phyloP scores from a whole-genome alignment of 495 filamentous ascomycete species.

The Penicillium cataractarum region DNA sequence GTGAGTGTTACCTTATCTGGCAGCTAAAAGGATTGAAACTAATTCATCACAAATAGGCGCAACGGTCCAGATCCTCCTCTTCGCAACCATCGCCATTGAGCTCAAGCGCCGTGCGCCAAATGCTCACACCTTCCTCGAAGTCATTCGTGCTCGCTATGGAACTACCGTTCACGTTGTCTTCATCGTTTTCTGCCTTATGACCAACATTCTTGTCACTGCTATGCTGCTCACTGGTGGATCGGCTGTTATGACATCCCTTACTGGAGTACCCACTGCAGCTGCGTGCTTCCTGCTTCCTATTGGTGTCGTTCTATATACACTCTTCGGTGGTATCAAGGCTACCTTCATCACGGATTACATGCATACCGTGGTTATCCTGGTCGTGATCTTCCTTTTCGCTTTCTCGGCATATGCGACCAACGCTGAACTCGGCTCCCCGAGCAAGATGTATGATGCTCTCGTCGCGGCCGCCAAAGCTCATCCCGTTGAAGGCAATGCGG shows the following conservation, averaged over 20 bases:
- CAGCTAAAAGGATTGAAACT: background rate
- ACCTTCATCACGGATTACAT: slow-evolving; percentile 79
- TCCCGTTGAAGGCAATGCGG: slow-evolving; percentile 83
- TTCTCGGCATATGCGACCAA: slow-evolving; percentile 84
- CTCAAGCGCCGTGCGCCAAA: slow-evolving; percentile 86
- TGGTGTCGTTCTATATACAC: slow-evolving; percentile 80
- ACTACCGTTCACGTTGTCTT: slow-evolving; percentile 72
- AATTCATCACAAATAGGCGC: slow-evolving; percentile 41
- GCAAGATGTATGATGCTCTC: slow-evolving; percentile 79
- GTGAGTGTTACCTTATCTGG: slow-evolving; percentile 19
- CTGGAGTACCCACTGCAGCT: slow-evolving; percentile 82
- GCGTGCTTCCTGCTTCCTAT: slow-evolving; percentile 90
- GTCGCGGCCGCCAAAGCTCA: slow-evolving; percentile 68
- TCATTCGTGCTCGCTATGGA: slow-evolving; percentile 64
- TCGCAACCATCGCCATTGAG: slow-evolving; percentile 92
- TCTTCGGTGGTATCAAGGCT: slow-evolving; percentile 79
- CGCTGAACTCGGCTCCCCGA: slow-evolving; percentile 75
- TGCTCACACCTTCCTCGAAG: slow-evolving; percentile 86
- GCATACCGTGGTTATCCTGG: slow-evolving; percentile 83
- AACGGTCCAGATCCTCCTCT: slow-evolving; percentile 72
- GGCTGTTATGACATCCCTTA: slow-evolving; percentile 82
- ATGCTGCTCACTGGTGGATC: slow-evolving; percentile 93
- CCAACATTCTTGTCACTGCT: slow-evolving; percentile 84
- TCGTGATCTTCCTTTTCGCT: slow-evolving; percentile 90
- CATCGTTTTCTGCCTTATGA: slow-evolving; percentile 80